Percentiles rank a stretch among this genome's conserved stretches.
phyloP scores from a whole-genome alignment of 805 yeast genomes.

The Cyberlindnera maritima region DNA sequence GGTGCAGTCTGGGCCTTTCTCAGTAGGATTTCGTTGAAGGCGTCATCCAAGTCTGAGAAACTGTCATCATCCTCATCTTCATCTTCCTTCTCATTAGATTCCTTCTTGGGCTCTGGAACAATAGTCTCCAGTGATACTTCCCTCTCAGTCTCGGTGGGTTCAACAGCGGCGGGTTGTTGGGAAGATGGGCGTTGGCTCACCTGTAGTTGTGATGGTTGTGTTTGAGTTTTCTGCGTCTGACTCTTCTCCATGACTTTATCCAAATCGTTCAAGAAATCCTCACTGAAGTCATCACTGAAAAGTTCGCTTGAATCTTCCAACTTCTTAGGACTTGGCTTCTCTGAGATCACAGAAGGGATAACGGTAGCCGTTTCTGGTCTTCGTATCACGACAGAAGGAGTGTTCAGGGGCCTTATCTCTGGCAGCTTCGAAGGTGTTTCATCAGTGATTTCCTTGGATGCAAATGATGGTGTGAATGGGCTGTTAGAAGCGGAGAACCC shows the following conservation, averaged over 20 bases:
- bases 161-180: neutral
- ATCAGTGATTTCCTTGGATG: neutral
- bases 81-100: too few relatives aligned
- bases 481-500: constrained; percentile 5
- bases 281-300: constrained; percentile 27
- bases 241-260: constrained; percentile 8
- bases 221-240: neutral
- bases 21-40: constrained; percentile 15
- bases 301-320: constrained; percentile 23
- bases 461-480: constrained; percentile 11
- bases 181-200: neutral
- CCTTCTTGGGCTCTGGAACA: neutral
- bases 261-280: constrained; percentile 22
- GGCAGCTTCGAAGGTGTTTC: constrained; percentile 19
- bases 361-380: neutral
- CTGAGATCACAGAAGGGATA: neutral
- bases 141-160: neutral
- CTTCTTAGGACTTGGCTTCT: constrained; percentile 2
- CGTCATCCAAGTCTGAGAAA: constrained; percentile 21
- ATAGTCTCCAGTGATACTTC: neutral
- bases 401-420: neutral
- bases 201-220: neutral
- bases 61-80: constrained; percentile 10
- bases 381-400: neutral
- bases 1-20: constrained; percentile 12